Base-by-base conservation (phyloP, 78 protist genomes). In the Parvularia atlantis region DNA sequence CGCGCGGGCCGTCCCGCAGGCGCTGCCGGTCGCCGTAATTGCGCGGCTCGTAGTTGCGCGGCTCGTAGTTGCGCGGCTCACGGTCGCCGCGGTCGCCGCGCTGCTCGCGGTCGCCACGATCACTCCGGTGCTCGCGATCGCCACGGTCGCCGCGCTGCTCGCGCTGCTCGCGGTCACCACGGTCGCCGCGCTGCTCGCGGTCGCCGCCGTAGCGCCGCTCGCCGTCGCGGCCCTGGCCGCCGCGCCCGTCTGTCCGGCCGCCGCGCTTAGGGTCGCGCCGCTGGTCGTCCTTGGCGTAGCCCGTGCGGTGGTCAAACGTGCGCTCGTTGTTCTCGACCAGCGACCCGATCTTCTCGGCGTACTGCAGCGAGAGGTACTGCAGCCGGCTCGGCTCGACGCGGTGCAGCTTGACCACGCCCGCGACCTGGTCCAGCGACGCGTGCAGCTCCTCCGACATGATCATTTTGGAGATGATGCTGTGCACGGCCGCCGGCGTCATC, bases 371-470 rank as follows among this genome's bases (percentile, higher is more conserved):
- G 31, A 85, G 76, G 50, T 50, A 66, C 77, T 91, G 95, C 37
- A 87, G 77, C 64, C 76, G 62, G 59, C 81, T 56, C 48, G 79
- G 85, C 76, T 84, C 91, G 19, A 73, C 75, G 39, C 77, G 86
- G 66, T 89, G 85, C 80, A 86, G 61, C 41, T 86, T 71, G 52
- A 91, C 59, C 56, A 80, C 35, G 64, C 50, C 77, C 5, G 89
- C 81, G 28, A 88, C 81, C 73, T 84, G 89, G 76, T 91, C 92
- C 83, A 72, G 69, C 16, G 70, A 50, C 20, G 89, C 95, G 44
- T 71, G 70, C 31, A 91, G 69, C 70, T 83, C 88, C 59, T 85
- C 88, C 43, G 30, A 58, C 80, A 78, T 70, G 75, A 91, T 82
- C 92, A 91, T 87, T 84, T 85, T 84, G 66, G 73, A 39, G 68